A percentile compares a stretch with the other conserved stretches of the same genome.
Evolutionary conservation across 352 stramenopile genomes (phyloP).

Genomic region (Globisporangium rhizosaccharum): DNA sequence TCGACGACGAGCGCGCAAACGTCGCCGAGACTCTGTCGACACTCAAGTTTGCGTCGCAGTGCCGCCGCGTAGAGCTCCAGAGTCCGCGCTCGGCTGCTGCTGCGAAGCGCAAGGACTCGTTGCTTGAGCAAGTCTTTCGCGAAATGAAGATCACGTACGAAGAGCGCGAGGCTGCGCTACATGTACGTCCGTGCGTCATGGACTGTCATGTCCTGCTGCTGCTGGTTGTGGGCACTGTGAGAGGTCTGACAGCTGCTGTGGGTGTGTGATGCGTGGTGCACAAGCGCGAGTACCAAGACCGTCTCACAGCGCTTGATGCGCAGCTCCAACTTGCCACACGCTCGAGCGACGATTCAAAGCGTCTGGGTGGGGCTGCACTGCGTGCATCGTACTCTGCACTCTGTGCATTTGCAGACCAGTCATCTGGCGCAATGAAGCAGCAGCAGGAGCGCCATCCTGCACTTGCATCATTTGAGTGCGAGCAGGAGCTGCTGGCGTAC

Average conservation of each 20-base stretch:
- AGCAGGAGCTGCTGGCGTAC: constrained; percentile 25
- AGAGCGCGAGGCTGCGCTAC: constrained; percentile 36
- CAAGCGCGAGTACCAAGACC: constrained; percentile 33
- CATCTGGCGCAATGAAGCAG: background rate
- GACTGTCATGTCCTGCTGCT: background rate
- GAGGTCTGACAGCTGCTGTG: background rate
- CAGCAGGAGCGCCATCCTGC: constrained; percentile 17
- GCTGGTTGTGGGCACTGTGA: background rate
- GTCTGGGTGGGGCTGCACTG: constrained; percentile 2
- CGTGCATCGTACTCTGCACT: constrained; percentile 37
- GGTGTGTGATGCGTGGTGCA: background rate
- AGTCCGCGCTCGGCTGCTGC: constrained; percentile 11
- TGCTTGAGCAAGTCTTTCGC: constrained; percentile 40
- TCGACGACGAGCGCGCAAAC: constrained; percentile 48
- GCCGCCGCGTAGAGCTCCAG: constrained; percentile 50
- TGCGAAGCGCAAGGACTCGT: constrained; percentile 20
- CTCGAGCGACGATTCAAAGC: background rate
- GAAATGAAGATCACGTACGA: constrained; percentile 53
- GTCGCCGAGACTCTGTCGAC: constrained; percentile 64
- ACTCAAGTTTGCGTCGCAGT: constrained; percentile 72
- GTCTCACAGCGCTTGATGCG: constrained; percentile 28
- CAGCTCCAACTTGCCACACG: constrained; percentile 18
- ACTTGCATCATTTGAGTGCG: constrained; percentile 21
- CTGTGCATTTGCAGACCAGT: constrained; percentile 37
- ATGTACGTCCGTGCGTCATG: constrained; percentile 20